Conservation (phyloP, 2,329 filamentous ascomycete genomes). For the Paramyrothecium roridum region DNA sequence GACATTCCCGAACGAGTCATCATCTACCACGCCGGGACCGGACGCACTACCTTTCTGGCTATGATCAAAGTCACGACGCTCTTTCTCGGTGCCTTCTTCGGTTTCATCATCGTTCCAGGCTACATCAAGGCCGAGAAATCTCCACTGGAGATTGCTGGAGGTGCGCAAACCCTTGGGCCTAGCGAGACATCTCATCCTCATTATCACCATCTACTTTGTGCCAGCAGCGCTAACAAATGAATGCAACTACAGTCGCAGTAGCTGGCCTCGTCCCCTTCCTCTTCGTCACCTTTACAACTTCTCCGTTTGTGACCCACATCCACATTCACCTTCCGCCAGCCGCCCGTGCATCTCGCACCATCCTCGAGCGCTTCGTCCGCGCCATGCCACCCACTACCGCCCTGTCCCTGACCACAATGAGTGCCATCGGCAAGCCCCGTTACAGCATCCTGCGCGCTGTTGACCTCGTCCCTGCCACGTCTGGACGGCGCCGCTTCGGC, state of each 20-base stretch:
- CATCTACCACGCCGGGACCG: conserved; percentile 73
- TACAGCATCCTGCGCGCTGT: conserved; percentile 39
- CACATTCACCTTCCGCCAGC: conserved; percentile 65
- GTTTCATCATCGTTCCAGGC: conserved; percentile 58
- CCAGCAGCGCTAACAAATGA: conserved; percentile 5
- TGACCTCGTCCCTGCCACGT: conserved; percentile 25
- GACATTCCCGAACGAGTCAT: conserved; percentile 58
- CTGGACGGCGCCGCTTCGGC: conserved; percentile 24
- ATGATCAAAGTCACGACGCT: conserved; percentile 70
- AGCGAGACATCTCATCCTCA: not conserved
- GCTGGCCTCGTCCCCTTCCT: conserved; percentile 63
- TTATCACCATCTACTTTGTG: not conserved
- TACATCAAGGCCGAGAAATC: conserved; percentile 44
- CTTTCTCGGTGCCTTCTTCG: conserved; percentile 65
- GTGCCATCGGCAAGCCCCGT: conserved; percentile 51
- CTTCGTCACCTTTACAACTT: conserved; percentile 61
- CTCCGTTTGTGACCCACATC: conserved; percentile 70
- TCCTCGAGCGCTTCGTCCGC: conserved; percentile 50
- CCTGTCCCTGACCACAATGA: conserved; percentile 54
- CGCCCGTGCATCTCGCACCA: conserved; percentile 58
- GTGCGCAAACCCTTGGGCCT: conserved; percentile 23
- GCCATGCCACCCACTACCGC: conserved; percentile 40
- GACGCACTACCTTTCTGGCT: conserved; percentile 64
- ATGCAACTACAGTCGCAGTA: conserved; percentile 42
- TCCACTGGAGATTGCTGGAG: conserved; percentile 27